Conservation (phyloP, 768 basidiomycete genomes). For the Sarcomyxa edulis region DNA sequence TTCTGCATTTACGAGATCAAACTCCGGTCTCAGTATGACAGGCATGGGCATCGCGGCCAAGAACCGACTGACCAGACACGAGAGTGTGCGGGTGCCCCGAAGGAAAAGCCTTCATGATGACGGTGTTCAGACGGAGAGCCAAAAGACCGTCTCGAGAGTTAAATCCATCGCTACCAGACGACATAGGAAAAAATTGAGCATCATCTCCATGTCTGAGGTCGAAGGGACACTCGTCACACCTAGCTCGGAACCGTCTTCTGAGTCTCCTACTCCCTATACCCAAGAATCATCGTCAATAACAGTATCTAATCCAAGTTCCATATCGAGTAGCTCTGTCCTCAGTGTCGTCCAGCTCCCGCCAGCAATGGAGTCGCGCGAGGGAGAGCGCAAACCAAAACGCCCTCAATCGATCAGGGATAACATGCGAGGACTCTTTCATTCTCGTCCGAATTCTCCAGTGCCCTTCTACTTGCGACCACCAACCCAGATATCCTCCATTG, state of each 20-base stretch:
- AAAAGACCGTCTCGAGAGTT: slow-evolving; percentile 17
- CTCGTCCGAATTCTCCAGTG: slow-evolving; percentile 38
- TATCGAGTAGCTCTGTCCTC: background rate
- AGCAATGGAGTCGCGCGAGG: too few relatives aligned
- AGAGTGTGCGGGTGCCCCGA: slow-evolving; percentile 64
- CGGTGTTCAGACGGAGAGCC: slow-evolving; percentile 6
- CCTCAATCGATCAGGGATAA: slow-evolving; percentile 54
- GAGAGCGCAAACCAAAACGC: slow-evolving; percentile 4
- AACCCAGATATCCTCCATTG: slow-evolving; percentile 12
- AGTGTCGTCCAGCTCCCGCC: slow-evolving; percentile 10
- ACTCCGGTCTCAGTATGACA: slow-evolving; percentile 55
- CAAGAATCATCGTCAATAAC: slow-evolving; percentile 31
- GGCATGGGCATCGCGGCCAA: slow-evolving; percentile 45
- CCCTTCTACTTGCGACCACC: too few relatives aligned
- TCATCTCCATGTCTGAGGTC: slow-evolving; percentile 25
- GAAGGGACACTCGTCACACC: slow-evolving; percentile 9
- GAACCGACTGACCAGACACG: slow-evolving; percentile 57
- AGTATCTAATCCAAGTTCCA: slow-evolving; percentile 1
- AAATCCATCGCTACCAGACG: slow-evolving; percentile 17
- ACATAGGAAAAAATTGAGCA: slow-evolving; percentile 29
- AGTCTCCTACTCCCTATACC: slow-evolving; percentile 30
- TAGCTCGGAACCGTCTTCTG: slow-evolving; percentile 3
- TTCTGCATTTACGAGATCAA: slow-evolving; percentile 45
- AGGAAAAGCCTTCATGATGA: slow-evolving; percentile 44
- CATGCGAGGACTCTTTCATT: slow-evolving; percentile 54